Base-by-base conservation (phyloP, 345 rosid species). In the Heritiera littoralis region DNA sequence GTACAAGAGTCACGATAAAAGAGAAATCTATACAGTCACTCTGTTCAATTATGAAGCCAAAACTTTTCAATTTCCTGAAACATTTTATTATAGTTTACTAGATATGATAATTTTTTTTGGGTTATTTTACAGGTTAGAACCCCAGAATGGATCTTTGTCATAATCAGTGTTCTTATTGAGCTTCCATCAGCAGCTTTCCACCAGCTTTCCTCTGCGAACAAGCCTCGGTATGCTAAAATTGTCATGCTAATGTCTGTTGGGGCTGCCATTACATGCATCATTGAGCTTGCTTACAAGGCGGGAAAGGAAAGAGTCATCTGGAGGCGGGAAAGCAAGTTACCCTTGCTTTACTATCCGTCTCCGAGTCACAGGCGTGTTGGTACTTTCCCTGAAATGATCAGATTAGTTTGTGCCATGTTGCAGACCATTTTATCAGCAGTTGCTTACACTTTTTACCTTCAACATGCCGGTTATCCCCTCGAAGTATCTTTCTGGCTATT, bases 151-250 rank as follows among this genome's bases (percentile, higher is more conserved):
- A 59, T 51, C 58, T 58, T 78, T 32, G n/a, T 69, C 9, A 30
- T 46, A n/a, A 5, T 40, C 28, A 79, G 68, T 77, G 6, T 78
- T 63, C 15, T 75, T 9, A 55, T 64, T 3, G 77, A 79, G 68
- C 67, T 74, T 28, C 77, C 70, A 23, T 68, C 82, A 5, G 73
- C 60, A 13, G 72, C 73, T 43, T 79, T 82, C 43, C 66, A 75
- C 48, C 77, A 79, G 72, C 59, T 79, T 17, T 79, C 85, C 18
- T 75, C 68, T 0, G 43, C n/a, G 49, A 40, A 70, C 7, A 66
- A 61, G 61, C 80, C 68, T 52, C 30, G 9, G 0, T 69, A 45
- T 40, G 80, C 73, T 13, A 41, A 75, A 28, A 23, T 75, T 41
- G 74, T 43, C 18, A 68, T 79, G 82, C 28, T 82, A 32, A 49